phyloP scores from a whole-genome alignment of 768 basidiomycete species.

The Podaxis sp. region DNA sequence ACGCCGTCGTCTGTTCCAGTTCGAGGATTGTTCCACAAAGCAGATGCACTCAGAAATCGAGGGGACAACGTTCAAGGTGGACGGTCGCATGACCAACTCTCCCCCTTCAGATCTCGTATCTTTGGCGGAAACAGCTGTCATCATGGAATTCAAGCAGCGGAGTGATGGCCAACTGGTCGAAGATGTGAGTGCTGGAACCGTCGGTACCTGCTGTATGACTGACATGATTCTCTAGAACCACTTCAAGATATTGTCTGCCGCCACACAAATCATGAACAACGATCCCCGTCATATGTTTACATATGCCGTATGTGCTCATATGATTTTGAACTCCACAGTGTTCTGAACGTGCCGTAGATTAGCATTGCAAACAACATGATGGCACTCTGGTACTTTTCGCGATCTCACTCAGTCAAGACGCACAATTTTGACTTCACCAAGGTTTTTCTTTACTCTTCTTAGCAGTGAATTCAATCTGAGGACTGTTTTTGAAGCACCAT shows the following conservation, averaged over 20 bases:
- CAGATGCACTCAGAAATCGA: not conserved
- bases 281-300: not conserved
- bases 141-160: not conserved
- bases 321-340: not conserved
- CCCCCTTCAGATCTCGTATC: not conserved
- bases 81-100: not conserved
- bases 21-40: not conserved
- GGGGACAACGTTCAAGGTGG: not conserved
- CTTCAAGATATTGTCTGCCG: not conserved
- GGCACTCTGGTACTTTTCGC: slow-evolving; percentile 9
- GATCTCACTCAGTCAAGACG: slow-evolving; percentile 8
- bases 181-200: not conserved
- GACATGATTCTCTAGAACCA: not conserved
- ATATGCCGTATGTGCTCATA: not conserved
- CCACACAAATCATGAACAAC: not conserved
- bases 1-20: not conserved
- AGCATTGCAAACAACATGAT: slow-evolving; percentile 1
- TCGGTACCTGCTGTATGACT: not conserved
- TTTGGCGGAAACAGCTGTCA: not conserved
- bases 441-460: not conserved
- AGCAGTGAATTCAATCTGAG: not conserved
- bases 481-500: not conserved
- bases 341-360: not conserved
- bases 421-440: not conserved
- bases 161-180: too few relatives aligned